These are phyloP conservation scores for Populus nigra DNA, from an alignment of 345 rosid genomes.

Conservation along the genomic window DNA sequence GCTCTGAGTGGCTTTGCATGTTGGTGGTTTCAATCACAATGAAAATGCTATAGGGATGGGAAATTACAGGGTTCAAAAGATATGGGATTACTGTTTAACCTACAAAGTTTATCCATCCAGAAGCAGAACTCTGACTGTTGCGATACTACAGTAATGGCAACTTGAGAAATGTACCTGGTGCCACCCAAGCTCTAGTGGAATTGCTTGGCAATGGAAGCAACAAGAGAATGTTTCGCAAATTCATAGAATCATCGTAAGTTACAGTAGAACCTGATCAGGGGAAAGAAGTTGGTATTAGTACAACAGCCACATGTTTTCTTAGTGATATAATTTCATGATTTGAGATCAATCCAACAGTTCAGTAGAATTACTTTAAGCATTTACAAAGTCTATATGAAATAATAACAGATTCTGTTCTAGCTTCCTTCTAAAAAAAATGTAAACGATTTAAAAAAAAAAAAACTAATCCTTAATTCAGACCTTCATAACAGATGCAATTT, in stretches of 20 bases:
- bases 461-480: neutral
- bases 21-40: neutral
- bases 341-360: too few species aligned
- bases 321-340: too few species aligned
- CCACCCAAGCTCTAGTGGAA: constrained; percentile 49
- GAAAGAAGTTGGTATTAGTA: neutral
- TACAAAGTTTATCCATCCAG: neutral
- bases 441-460: too few species aligned
- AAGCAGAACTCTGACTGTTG: neutral
- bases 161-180: constrained; percentile 60
- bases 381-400: too few species aligned
- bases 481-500: neutral
- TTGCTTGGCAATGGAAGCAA: constrained; percentile 80
- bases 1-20: neutral
- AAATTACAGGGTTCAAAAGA: neutral
- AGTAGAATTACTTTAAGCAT: too few species aligned
- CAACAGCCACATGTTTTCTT: neutral
- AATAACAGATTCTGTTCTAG: too few species aligned
- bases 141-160: neutral
- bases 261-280: constrained; percentile 54
- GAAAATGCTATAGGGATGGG: neutral
- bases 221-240: constrained; percentile 89
- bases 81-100: neutral
- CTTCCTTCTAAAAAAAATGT: too few species aligned
- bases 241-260: constrained; percentile 68